Evolutionary conservation across 192 early-diverging fungal genomes (phyloP).

Genomic region (Coemansia sp.): DNA sequence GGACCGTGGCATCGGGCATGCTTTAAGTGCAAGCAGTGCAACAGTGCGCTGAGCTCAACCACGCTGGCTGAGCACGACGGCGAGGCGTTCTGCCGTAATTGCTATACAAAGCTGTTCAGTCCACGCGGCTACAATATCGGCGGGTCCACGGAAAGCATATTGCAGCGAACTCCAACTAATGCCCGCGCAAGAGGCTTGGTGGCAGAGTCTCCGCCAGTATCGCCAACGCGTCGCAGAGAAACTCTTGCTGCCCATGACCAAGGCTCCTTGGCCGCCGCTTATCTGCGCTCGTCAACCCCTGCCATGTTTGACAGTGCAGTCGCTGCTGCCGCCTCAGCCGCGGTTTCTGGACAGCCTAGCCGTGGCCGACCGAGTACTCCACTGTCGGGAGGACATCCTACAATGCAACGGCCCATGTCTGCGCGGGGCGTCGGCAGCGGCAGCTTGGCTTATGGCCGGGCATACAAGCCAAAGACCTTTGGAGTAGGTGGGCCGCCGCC

Average conservation of each 20-base stretch:
- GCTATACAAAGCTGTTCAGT: constrained; percentile 51
- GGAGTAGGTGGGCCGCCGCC: constrained; percentile 23
- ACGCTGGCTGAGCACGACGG: constrained; percentile 51
- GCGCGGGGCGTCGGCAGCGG: constrained; percentile 13
- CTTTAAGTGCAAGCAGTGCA: constrained; percentile 53
- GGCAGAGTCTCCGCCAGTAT: constrained; percentile 1
- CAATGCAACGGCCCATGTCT: constrained; percentile 17
- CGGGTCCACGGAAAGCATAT: constrained; percentile 29
- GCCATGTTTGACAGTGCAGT: constrained; percentile 37
- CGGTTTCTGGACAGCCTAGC: constrained; percentile 22
- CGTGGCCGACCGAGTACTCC: constrained; percentile 6
- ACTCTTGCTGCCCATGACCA: neutral
- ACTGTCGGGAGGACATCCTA: neutral
- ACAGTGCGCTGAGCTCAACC: constrained; percentile 38
- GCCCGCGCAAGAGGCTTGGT: neutral
- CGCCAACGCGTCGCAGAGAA: neutral
- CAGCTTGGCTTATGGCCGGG: constrained; percentile 31
- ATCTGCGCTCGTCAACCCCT: constrained; percentile 8
- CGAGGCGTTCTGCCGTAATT: constrained; percentile 49
- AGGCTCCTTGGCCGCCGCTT: neutral
- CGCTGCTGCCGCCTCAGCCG: constrained; percentile 35
- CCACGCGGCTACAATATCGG: constrained; percentile 47
- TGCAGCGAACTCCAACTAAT: neutral
- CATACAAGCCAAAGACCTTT: constrained; percentile 26
- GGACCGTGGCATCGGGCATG: constrained; percentile 53